Conservation (phyloP, 2,329 filamentous ascomycete genomes). For the Elsinoe arachidis region DNA sequence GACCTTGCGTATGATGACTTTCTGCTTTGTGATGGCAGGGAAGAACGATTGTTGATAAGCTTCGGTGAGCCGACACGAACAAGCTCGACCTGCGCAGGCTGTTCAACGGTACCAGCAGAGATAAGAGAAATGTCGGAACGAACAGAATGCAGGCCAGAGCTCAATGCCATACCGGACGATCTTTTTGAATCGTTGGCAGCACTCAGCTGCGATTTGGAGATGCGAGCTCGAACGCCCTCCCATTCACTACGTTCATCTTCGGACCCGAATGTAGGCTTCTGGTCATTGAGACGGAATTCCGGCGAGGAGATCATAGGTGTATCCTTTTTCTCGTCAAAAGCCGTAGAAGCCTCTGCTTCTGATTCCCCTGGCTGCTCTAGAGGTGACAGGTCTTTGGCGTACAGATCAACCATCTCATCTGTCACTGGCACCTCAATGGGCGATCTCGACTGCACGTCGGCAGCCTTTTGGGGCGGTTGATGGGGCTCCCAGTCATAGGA, state of each 20-base stretch:
- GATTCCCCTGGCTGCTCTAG: neutral
- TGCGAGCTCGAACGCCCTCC: neutral
- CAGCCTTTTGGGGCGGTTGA: neutral
- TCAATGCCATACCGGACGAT: conserved; percentile 3
- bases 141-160: neutral
- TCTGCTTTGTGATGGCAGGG: neutral
- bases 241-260: conserved; percentile 2
- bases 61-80: conserved; percentile 7
- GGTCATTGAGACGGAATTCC: conserved; percentile 2
- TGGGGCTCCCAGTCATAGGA: neutral
- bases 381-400: neutral
- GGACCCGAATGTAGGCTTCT: neutral
- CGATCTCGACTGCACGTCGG: neutral
- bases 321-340: neutral
- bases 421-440: neutral
- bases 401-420: neutral
- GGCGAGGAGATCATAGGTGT: conserved; percentile 4
- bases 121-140: neutral
- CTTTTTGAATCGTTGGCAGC: neutral
- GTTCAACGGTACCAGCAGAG: neutral
- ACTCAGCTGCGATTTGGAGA: neutral
- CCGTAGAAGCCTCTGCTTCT: neutral
- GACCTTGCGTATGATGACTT: neutral
- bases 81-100: conserved; percentile 4
- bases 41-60: conserved; percentile 4